phyloP scores from a whole-genome alignment of 2,329 filamentous ascomycete species.

The Monosporascus sp. region DNA sequence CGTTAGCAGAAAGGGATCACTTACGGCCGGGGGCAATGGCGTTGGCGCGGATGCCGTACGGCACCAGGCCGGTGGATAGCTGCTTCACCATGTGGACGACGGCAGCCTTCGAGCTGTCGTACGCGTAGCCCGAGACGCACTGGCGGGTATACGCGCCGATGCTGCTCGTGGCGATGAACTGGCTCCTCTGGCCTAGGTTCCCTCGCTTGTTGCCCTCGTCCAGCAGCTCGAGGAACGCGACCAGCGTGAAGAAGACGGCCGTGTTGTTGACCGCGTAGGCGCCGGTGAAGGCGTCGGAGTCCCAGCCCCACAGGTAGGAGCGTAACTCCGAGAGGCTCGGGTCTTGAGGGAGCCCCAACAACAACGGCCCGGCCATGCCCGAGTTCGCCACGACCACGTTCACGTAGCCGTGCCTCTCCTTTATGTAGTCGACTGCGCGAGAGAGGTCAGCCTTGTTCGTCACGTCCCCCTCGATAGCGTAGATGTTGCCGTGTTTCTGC shows the following conservation, averaged over 20 bases:
- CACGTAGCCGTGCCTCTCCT: conserved; percentile 50
- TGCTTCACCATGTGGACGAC: conserved; percentile 62
- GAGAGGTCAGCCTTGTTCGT: conserved; percentile 41
- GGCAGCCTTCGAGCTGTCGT: conserved; percentile 62
- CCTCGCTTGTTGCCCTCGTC: conserved; percentile 48
- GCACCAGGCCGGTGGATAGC: conserved; percentile 55
- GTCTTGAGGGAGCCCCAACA: conserved; percentile 34
- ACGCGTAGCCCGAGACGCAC: conserved; percentile 58
- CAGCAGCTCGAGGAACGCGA: conserved; percentile 57
- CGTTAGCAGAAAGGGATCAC: not conserved
- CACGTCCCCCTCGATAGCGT: conserved; percentile 26
- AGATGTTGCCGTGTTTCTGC: conserved; percentile 24
- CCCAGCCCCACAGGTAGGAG: conserved; percentile 9
- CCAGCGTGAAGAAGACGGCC: conserved; percentile 56
- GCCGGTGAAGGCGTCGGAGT: conserved; percentile 49
- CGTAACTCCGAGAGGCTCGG: conserved; percentile 13
- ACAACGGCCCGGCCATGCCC: conserved; percentile 37
- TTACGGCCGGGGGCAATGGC: conserved; percentile 23
- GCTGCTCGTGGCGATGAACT: conserved; percentile 55
- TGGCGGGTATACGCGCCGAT: conserved; percentile 59
- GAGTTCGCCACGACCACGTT: conserved; percentile 55
- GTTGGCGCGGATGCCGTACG: conserved; percentile 41
- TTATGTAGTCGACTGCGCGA: conserved; percentile 48
- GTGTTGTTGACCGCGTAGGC: conserved; percentile 56
- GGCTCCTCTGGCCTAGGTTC: conserved; percentile 38